Conservation (phyloP, 176 grass and related monocot species). For the Carex scoparia region DNA sequence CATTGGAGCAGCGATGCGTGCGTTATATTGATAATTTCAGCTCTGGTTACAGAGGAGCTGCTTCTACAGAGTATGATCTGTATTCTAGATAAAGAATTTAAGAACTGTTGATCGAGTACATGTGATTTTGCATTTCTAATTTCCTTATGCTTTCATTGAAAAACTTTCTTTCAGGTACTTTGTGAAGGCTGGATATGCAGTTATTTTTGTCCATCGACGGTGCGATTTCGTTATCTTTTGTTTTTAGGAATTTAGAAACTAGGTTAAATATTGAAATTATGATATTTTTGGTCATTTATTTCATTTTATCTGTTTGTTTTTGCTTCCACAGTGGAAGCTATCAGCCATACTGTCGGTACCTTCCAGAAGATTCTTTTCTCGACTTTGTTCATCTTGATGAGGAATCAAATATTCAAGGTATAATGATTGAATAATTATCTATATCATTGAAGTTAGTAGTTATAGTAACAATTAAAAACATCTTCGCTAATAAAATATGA, state of each 20-base stretch:
- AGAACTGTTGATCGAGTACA: no score
- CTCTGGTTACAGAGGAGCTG: conserved; percentile 79
- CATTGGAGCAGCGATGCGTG: conserved; percentile 83
- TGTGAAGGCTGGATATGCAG: conserved; percentile 77
- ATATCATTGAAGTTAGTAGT: background rate
- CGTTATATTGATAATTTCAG: conserved; percentile 99
- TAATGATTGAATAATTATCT: background rate
- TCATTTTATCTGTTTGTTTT: background rate
- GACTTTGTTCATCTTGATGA: conserved; percentile 58
- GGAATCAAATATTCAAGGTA: conserved; percentile 81
- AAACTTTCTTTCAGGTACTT: conserved; percentile 49
- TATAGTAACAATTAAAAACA: background rate
- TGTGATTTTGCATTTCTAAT: background rate
- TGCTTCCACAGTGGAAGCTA: conserved; percentile 64
- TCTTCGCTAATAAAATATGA: background rate
- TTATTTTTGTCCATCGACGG: conserved; percentile 71
- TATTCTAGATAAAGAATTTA: background rate
- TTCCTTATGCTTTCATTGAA: background rate
- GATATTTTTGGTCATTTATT: background rate
- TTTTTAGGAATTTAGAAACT: background rate
- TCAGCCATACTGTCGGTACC: conserved; percentile 80
- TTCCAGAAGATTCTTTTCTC: conserved; percentile 81
- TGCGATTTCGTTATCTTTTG: conserved; percentile 19
- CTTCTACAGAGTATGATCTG: conserved; percentile 62
- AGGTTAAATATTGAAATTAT: background rate